phyloP scores from a whole-genome alignment of 1,284 basidiomycete species.

The Paramarasmius palmivorus region DNA sequence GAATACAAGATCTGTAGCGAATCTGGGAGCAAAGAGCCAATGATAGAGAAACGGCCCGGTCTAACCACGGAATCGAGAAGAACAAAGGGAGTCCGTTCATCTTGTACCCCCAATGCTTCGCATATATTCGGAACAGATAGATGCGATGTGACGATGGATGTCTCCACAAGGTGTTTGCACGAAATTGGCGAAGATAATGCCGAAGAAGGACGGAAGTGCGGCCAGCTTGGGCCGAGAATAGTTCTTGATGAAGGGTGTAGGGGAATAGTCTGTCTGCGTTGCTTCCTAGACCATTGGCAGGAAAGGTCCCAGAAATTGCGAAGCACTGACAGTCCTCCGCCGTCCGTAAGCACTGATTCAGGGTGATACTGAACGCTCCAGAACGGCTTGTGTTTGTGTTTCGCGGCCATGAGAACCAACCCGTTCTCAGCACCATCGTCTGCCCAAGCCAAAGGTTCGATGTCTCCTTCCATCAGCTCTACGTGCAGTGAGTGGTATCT shows the following conservation, averaged over 20 bases:
- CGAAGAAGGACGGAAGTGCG: conserved; percentile 34
- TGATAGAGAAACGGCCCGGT: conserved; percentile 73
- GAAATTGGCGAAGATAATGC: conserved; percentile 21
- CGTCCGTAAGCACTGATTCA: conserved; percentile 72
- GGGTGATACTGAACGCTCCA: conserved; percentile 98
- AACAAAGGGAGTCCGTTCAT: conserved; percentile 65
- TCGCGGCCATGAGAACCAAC: conserved; percentile 66
- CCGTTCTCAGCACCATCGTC: conserved; percentile 68
- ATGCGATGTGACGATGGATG: conserved; percentile 42
- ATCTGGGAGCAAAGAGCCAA: conserved; percentile 54
- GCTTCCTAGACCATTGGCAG: conserved; percentile 48
- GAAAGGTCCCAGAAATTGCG: conserved; percentile 73
- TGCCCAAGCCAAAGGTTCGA: conserved; percentile 69
- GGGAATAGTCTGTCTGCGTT: conserved; percentile 34
- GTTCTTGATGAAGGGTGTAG: conserved; percentile 40
- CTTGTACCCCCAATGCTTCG: conserved; percentile 57
- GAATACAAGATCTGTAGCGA: conserved; percentile 60
- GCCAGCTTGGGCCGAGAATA: conserved; percentile 56
- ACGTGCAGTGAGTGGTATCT: conserved; percentile 85
- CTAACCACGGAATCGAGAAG: conserved; percentile 72
- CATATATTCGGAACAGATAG: conserved; percentile 48
- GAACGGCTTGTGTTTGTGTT: conserved; percentile 71
- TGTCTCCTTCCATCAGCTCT: conserved; percentile 41
- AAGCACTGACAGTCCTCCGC: conserved; percentile 64
- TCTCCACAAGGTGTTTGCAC: conserved; percentile 18